Evolutionary conservation across 2,329 filamentous ascomycete genomes (phyloP).

Genomic region (Trichoderma sp.): DNA sequence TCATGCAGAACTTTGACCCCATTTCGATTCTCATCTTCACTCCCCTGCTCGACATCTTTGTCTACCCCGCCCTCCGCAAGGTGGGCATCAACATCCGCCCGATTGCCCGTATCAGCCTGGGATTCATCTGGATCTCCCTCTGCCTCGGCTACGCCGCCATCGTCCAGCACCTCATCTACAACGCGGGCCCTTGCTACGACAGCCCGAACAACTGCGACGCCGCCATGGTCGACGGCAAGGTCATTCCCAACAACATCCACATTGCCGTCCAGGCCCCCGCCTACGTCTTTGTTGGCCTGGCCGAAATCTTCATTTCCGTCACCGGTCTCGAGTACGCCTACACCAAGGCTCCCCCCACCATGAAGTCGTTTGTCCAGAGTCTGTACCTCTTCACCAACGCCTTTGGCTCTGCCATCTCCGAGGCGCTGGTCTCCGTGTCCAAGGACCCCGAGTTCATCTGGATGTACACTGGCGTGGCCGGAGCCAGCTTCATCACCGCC

Average conservation of each 20-base stretch:
- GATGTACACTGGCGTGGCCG: conserved; percentile 64
- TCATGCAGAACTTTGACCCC: conserved; percentile 69
- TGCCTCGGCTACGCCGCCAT: conserved; percentile 63
- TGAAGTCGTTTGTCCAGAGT: conserved; percentile 64
- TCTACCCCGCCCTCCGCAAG: conserved; percentile 64
- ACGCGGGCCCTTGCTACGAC: conserved; percentile 53
- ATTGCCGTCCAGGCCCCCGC: conserved; percentile 59
- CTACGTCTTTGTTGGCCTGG: conserved; percentile 59
- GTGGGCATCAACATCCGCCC: conserved; percentile 63
- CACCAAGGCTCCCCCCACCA: conserved; percentile 70
- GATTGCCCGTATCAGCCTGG: conserved; percentile 66
- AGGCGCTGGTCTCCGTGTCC: conserved; percentile 61
- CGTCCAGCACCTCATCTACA: conserved; percentile 64
- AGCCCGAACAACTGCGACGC: conserved; percentile 45
- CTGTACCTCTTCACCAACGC: conserved; percentile 64
- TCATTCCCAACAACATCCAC: conserved; percentile 50
- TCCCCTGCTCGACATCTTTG: conserved; percentile 60
- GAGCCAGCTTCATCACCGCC: conserved; percentile 51
- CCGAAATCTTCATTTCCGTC: conserved; percentile 66
- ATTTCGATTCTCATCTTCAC: conserved; percentile 69
- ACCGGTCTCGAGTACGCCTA: conserved; percentile 73
- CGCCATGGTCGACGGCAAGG: conserved; percentile 38
- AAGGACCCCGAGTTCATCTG: conserved; percentile 67
- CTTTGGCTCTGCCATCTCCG: conserved; percentile 60
- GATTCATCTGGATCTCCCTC: conserved; percentile 58